A percentile compares a stretch with the other conserved stretches of the same genome.
Conservation (phyloP, 192 early-diverging fungal genomes). For the Backusella australiensis region DNA sequence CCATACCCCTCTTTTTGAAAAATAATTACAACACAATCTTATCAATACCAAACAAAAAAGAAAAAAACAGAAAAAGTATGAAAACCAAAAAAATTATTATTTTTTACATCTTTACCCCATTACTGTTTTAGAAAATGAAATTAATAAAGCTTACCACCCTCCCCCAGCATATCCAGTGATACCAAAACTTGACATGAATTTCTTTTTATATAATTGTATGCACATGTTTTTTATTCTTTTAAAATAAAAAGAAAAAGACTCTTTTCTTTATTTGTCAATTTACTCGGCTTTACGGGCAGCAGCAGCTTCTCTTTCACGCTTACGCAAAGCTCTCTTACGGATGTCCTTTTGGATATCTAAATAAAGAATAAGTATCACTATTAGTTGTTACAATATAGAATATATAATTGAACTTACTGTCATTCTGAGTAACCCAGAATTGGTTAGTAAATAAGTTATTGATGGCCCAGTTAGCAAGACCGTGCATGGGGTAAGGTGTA, state of each 20-base stretch:
- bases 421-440: constrained; percentile 58
- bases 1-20: constrained; percentile 4
- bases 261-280: background rate
- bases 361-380: background rate
- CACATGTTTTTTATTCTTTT: background rate
- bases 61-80: constrained; percentile 1
- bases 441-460: constrained; percentile 55
- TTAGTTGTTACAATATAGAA: background rate
- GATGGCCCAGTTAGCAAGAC: constrained; percentile 65
- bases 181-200: constrained; percentile 1
- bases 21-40: background rate
- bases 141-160: background rate
- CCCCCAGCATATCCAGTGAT: background rate
- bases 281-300: constrained; percentile 29
- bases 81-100: background rate
- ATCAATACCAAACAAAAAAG: background rate
- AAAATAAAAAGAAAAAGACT: background rate
- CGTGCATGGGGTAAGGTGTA: constrained; percentile 70
- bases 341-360: constrained; percentile 60
- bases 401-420: constrained; percentile 26
- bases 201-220: background rate
- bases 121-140: background rate
- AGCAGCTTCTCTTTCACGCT: constrained; percentile 62
- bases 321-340: constrained; percentile 69
- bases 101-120: background rate